Evolutionary conservation across 805 yeast genomes (phyloP).

Genomic region (Candida endomychidarum): DNA sequence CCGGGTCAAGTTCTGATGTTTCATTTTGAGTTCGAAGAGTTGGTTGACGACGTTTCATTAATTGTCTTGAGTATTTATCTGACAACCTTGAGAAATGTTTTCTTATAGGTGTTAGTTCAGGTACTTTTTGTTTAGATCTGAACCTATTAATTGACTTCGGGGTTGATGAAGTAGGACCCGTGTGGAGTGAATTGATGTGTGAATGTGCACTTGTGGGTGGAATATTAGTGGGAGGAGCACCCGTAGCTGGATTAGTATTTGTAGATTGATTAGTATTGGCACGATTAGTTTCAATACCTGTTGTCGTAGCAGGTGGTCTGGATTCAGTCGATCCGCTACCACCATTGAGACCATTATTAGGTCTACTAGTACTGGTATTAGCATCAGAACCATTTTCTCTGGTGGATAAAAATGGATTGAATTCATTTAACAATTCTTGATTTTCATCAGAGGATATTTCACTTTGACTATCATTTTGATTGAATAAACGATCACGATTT

Average conservation of each 20-base stretch:
- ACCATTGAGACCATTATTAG: background rate
- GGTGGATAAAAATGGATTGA: constrained; percentile 17
- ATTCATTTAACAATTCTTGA: constrained; percentile 21
- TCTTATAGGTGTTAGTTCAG: constrained; percentile 14
- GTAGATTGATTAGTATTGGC: too few species aligned
- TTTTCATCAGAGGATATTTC: constrained; percentile 19
- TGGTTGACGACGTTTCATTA: constrained; percentile 12
- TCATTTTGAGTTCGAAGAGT: constrained; percentile 3
- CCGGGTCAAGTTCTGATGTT: constrained; percentile 1
- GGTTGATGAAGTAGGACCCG: background rate
- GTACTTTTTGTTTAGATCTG: background rate
- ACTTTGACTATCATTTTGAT: constrained; percentile 9
- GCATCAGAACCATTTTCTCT: background rate
- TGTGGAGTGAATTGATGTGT: too few species aligned
- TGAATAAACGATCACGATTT: constrained; percentile 4
- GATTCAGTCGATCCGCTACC: too few species aligned
- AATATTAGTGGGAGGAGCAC: too few species aligned
- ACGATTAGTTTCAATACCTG: too few species aligned
- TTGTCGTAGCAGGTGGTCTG: too few species aligned
- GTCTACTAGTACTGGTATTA: background rate
- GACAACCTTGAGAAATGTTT: constrained; percentile 17
- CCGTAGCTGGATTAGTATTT: too few species aligned
- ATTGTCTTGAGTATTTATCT: constrained; percentile 21
- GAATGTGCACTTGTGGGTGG: too few species aligned
- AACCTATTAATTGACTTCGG: background rate